Evolutionary conservation across 495 filamentous ascomycete species (phyloP).

Genomic region (Jackrogersella minutella): DNA sequence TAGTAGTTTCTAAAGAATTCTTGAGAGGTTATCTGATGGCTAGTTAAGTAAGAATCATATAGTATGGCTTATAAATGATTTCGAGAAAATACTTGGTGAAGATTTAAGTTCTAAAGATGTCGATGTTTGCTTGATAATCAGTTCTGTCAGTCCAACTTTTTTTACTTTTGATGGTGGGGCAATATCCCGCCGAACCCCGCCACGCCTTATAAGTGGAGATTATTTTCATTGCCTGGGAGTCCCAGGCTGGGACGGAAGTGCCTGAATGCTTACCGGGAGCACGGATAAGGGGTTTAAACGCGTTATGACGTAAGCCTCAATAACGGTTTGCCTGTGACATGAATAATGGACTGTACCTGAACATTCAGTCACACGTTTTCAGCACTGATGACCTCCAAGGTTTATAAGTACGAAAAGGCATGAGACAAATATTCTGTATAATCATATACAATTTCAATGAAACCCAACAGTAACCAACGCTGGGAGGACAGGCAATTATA

Average conservation of each 20-base stretch:
- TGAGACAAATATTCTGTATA: neutral
- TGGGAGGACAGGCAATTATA: constrained; percentile 11
- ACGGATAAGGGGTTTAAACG: neutral
- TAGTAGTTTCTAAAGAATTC: neutral
- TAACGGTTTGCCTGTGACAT: neutral
- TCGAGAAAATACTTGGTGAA: neutral
- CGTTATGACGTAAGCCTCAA: neutral
- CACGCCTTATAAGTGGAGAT: constrained; percentile 29
- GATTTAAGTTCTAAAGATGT: constrained; percentile 21
- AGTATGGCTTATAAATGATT: neutral
- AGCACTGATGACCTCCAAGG: neutral
- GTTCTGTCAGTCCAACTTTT: constrained; percentile 14
- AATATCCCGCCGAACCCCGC: constrained; percentile 35
- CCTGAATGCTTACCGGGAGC: neutral
- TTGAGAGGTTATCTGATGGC: too few relatives aligned
- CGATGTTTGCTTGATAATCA: constrained; percentile 39
- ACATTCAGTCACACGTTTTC: neutral
- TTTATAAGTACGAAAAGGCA: neutral
- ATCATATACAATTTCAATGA: constrained; percentile 9
- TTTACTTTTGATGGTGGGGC: constrained; percentile 36
- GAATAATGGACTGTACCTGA: neutral
- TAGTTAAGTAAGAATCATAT: too few relatives aligned
- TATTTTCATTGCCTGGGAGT: neutral
- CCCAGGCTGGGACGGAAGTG: too few relatives aligned
- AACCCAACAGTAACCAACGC: constrained; percentile 12